These are phyloP conservation scores for Fraxinus baroniana DNA, from an alignment of 305 asterid genomes.

Conservation along the genomic window DNA sequence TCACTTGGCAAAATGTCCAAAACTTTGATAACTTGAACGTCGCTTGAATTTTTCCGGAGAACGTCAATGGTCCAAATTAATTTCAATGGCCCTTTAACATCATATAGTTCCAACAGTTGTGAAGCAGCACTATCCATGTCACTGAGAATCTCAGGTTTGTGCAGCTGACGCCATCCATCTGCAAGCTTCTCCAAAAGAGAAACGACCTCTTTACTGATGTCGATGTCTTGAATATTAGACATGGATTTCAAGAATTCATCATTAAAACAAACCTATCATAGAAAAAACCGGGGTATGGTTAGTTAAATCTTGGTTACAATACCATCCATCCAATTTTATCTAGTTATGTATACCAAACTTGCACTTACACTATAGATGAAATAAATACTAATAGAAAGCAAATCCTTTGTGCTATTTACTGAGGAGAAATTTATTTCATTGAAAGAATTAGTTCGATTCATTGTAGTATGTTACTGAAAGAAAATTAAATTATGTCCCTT, in stretches of 20 bases:
- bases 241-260: constrained; percentile 37
- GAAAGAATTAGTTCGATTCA: too few relatives aligned
- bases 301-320: neutral
- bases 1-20: constrained; percentile 36
- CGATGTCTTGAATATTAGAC: constrained; percentile 12
- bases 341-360: too few relatives aligned
- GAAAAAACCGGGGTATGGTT: neutral
- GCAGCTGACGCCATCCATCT: constrained; percentile 44
- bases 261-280: constrained; percentile 41
- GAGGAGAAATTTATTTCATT: too few relatives aligned
- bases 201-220: constrained; percentile 26
- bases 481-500: too few relatives aligned
- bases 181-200: constrained; percentile 42
- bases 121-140: constrained; percentile 15
- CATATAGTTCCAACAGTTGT: constrained; percentile 32
- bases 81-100: constrained; percentile 30
- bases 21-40: constrained; percentile 43
- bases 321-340: too few relatives aligned
- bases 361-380: neutral
- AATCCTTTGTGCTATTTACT: too few relatives aligned
- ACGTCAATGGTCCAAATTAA: constrained; percentile 52
- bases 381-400: neutral
- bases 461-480: neutral
- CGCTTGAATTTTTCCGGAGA: constrained; percentile 26
- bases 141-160: neutral